Evolutionary conservation across 345 rosid genomes (phyloP), one percentile per base, ranked within the genome.

Genomic region (Passiflora organensis): DNA sequence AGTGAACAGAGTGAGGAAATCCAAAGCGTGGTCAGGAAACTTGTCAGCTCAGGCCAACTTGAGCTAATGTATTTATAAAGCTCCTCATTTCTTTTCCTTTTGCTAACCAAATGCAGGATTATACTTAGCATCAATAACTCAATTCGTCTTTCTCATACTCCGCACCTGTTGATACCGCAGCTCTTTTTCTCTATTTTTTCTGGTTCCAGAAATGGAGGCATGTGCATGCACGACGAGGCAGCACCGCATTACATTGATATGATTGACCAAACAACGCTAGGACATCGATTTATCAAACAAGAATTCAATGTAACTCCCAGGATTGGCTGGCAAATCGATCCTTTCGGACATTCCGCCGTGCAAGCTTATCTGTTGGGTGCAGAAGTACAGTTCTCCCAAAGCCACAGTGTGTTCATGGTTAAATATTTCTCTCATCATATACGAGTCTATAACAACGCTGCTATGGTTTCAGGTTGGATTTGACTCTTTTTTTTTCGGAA

Each of bases 321-420:
- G 58, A 72, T 78, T 47, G 83, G 83, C 48, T 78, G 83, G 83
- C 83, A 78, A 53, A 75, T 78, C 1, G 83, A 78, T 70, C 76
- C 83, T 16, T 78, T 78, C 48, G 83, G 83, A 37, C 83, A 78
- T 64, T 78, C 83, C 60, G 83, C 83, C 11, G 78, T 70, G 48
- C 83, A 78, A 53, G 78, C 78, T 42, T 78, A 72, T 56, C 58
- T 78, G 47, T 55, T 78, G 64, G 66, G 80, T 13, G 84, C 79
- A 32, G 81, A 80, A 75, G 84, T 79, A 67, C 1, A 15, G 14
- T 46, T 54, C 36, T 15, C 53, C 47, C 11, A 11, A 41, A 24
- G n/a, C 32, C 37, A 14, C n/a, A 52, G 24, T 39, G 6, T 14
- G 44, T 20, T 16, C n/a, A 20, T 38, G 47, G 13, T 43, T 50